Conservation (phyloP, 2,329 filamentous ascomycete genomes). For the Colletotrichum abscissum region DNA sequence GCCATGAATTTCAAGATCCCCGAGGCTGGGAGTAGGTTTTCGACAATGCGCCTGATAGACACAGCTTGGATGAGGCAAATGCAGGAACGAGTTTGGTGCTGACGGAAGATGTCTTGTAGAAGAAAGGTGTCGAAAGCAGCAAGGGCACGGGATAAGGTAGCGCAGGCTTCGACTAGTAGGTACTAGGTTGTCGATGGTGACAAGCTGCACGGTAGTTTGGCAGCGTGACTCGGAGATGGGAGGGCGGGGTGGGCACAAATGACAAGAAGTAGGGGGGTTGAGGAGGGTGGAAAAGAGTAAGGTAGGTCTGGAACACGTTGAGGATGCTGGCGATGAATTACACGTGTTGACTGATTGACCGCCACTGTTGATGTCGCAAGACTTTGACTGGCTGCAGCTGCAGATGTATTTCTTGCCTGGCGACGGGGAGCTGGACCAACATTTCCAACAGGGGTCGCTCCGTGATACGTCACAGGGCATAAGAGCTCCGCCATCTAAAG, state of each 20-base stretch:
- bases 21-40: neutral
- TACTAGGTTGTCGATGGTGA: neutral
- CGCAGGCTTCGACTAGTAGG: neutral
- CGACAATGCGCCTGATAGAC: neutral
- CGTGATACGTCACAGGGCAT: conserved; percentile 23
- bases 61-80: neutral
- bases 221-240: conserved; percentile 1
- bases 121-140: no score
- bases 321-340: conserved; percentile 11
- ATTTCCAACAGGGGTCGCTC: conserved; percentile 13
- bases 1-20: neutral
- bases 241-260: conserved; percentile 1
- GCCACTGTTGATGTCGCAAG: conserved; percentile 2
- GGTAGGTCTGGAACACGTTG: conserved; percentile 15
- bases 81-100: neutral
- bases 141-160: neutral
- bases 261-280: neutral
- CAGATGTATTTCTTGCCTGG: neutral
- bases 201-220: neutral
- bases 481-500: neutral
- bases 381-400: neutral
- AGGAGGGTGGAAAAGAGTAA: neutral
- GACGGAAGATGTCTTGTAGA: neutral
- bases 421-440: conserved; percentile 6
- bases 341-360: conserved; percentile 23